Evolutionary conservation across 257 asterid genomes (phyloP).

Genomic region (Nyctanthes arbortristis): DNA sequence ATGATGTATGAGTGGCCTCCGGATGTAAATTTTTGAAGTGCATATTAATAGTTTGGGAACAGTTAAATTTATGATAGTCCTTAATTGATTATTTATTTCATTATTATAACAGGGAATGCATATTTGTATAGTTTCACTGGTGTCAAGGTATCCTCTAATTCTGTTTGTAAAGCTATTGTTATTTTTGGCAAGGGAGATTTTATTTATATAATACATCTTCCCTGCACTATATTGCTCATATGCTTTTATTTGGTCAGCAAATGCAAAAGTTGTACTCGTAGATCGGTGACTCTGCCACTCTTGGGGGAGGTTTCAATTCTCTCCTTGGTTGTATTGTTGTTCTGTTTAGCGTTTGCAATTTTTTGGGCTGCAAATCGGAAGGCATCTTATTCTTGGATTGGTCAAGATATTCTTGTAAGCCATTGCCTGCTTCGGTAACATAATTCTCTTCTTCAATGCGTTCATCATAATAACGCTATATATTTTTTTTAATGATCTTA

Average conservation of each 20-base stretch:
- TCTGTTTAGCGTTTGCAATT: slow-evolving; percentile 74
- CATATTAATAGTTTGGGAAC: not conserved
- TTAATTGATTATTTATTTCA: slow-evolving; percentile 27
- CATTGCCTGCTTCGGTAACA: slow-evolving; percentile 13
- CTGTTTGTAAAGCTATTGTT: not conserved
- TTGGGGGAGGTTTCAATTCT: slow-evolving; percentile 75
- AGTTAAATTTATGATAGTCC: not conserved
- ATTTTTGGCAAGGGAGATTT: slow-evolving; percentile 12
- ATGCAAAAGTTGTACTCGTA: slow-evolving; percentile 61
- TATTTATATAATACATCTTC: slow-evolving; percentile 13
- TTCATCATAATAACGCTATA: not conserved
- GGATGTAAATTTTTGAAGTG: slow-evolving; percentile 6
- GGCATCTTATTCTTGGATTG: slow-evolving; percentile 94
- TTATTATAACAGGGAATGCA: slow-evolving; percentile 89
- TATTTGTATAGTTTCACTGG: slow-evolving; percentile 74
- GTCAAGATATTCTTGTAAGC: slow-evolving; percentile 98
- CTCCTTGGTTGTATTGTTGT: slow-evolving; percentile 62
- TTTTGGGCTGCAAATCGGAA: slow-evolving; percentile 86
- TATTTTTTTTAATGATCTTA: not conserved
- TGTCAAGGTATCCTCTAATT: slow-evolving; percentile 55
- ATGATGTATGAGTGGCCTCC: slow-evolving; percentile 3
- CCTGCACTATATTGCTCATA: slow-evolving; percentile 16
- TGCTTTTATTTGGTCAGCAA: slow-evolving; percentile 57
- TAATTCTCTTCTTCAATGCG: no score
- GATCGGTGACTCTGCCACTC: slow-evolving; percentile 68